A percentile compares a stretch with the other conserved stretches of the same genome.
Conservation (phyloP, 495 filamentous ascomycete species). For the Penicillium longicatenatum region DNA sequence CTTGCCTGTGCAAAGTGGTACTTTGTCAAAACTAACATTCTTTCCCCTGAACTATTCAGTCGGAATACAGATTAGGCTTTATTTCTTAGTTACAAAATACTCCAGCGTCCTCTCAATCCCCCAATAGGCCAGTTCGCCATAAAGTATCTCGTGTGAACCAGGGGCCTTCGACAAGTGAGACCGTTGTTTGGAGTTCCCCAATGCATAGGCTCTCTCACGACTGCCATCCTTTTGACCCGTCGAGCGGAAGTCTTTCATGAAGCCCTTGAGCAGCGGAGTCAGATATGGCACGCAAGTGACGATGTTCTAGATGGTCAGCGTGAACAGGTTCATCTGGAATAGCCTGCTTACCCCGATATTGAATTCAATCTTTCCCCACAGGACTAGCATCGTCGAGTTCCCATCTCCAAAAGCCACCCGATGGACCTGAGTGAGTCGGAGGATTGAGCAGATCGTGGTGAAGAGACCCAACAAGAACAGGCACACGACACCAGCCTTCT, state of each 20-base stretch:
- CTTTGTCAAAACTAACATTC: no score
- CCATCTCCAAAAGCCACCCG: conserved; percentile 52
- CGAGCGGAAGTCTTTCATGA: conserved; percentile 34
- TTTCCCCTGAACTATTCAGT: no score
- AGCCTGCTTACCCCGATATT: conserved; percentile 50
- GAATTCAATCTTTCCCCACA: conserved; percentile 62
- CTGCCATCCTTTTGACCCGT: conserved; percentile 26
- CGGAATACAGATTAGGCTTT: no score
- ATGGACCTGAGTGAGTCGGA: conserved; percentile 57
- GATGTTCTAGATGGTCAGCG: conserved; percentile 38
- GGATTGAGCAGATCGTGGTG: conserved; percentile 58
- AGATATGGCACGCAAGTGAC: conserved; percentile 50
- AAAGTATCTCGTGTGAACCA: no score
- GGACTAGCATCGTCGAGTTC: conserved; percentile 59
- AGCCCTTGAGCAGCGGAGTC: conserved; percentile 44
- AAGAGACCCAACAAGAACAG: conserved; percentile 61
- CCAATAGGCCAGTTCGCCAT: no score
- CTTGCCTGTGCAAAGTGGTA: no score
- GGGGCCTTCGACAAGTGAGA: conserved; percentile 29
- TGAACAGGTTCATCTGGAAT: not conserved
- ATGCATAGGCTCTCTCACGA: conserved; percentile 26
- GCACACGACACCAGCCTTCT: conserved; percentile 55
- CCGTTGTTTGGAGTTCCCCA: conserved; percentile 34
- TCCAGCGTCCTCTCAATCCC: no score
- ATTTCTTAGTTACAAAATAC: no score